Evolutionary conservation across 345 rosid genomes (phyloP), one percentile per base, ranked within the genome.

Genomic region (Microthlaspi erraticum): DNA sequence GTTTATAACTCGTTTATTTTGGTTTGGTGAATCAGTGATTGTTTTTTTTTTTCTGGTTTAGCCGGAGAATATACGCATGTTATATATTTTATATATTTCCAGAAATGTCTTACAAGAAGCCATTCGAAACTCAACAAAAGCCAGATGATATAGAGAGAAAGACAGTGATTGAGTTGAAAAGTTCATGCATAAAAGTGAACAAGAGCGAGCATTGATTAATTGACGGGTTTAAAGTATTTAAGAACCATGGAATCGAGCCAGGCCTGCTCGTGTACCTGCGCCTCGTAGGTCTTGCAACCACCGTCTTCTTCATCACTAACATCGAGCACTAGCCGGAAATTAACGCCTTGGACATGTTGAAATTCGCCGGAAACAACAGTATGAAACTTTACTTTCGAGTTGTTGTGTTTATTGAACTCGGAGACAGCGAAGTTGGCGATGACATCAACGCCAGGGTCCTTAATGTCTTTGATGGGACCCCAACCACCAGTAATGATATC

Each of bases 371-470:
- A 52, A 52, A 52, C 57, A 52, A 26, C 36, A 10, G 36, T 13
- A 1, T 29, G 2, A 5, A 29, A 13, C 10, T 52, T 52, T 36
- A 52, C 10, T 29, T 5, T 7, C 10, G 18, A 52, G 37, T 52
- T 52, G 37, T 4, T 52, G 5, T 52, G 58, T 52, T 52, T 52
- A 18, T 52, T 52, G 37, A 12, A 29, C 37, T 52, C 37, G 10
- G 58, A 29, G 18, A 52, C 29, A 11, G 58, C 58, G 18, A 52
- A 52, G 37, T 52, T 52, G 58, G 58, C 58, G 18, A 53, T 53
- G 11, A 2, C 19, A 29, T 50, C 58, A 29, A 29, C 0, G 11
- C 1, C 3, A 53, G 58, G 16, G 2, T 29, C 57, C 57, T 13
- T 29, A 29, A 52, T 52, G 36, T 52, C 17, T 29, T 52, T 4